Conservation (phyloP, 2,329 filamentous ascomycete genomes). For the Colletotrichum trifolii region DNA sequence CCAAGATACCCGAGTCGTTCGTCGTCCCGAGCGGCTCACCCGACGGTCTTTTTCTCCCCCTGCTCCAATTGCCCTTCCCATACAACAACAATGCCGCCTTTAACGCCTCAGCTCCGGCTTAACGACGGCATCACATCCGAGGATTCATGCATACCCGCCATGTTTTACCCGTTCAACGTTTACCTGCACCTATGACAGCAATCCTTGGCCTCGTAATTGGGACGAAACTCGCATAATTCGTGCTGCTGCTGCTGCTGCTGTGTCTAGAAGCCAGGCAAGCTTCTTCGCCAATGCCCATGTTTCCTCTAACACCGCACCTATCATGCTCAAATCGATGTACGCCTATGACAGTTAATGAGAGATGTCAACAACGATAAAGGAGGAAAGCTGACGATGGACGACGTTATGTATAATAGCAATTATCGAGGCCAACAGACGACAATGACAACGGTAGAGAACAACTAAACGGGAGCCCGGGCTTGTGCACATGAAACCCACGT, state of each 20-base stretch:
- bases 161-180: background rate
- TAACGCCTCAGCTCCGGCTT: background rate
- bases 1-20: background rate
- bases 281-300: background rate
- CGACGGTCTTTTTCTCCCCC: constrained; percentile 6
- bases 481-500: constrained; percentile 8
- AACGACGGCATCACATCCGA: constrained; percentile 11
- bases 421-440: no score
- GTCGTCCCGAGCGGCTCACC: constrained; percentile 18
- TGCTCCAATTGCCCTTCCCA: background rate
- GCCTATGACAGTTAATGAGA: no score
- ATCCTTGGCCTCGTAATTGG: constrained; percentile 9
- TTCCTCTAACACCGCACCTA: background rate
- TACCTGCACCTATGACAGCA: background rate
- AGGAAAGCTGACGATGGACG: no score
- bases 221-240: constrained; percentile 9
- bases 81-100: background rate
- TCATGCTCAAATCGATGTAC: no score
- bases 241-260: constrained; percentile 2
- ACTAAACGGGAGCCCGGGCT: no score
- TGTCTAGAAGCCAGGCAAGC: constrained; percentile 1
- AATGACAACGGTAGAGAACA: no score
- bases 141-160: constrained; percentile 5
- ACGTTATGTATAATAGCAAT: no score
- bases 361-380: no score